Evolutionary conservation across 1,284 basidiomycete genomes (phyloP).

Genomic region (Microstroma glucosiphilum): DNA sequence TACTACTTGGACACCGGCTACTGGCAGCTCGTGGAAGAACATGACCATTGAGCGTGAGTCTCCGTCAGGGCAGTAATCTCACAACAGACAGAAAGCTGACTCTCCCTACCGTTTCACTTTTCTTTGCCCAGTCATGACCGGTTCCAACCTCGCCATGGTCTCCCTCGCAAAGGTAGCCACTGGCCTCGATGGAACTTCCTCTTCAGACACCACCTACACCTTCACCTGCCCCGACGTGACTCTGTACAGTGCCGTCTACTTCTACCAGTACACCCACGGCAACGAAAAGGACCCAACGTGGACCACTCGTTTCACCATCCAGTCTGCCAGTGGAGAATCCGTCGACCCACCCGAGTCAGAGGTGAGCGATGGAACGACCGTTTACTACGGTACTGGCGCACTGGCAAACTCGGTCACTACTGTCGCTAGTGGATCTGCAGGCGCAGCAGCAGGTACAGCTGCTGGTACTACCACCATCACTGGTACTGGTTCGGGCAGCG

Average conservation of each 20-base stretch:
- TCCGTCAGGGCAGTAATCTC: background rate
- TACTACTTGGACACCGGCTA: conserved; percentile 11
- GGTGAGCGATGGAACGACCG: conserved; percentile 58
- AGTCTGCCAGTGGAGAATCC: conserved; percentile 56
- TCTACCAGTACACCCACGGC: conserved; percentile 44
- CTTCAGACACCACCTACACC: conserved; percentile 53
- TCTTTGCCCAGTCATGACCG: conserved; percentile 61
- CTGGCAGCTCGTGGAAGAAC: conserved; percentile 13
- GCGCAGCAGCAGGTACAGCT: too few relatives aligned
- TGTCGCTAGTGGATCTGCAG: background rate
- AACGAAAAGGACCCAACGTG: conserved; percentile 56
- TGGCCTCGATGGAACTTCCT: conserved; percentile 60
- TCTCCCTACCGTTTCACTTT: background rate
- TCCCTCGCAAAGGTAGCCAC: conserved; percentile 63
- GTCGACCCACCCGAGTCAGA: conserved; percentile 56
- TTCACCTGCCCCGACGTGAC: conserved; percentile 70
- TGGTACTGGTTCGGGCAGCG: too few relatives aligned
- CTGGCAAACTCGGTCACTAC: conserved; percentile 54
- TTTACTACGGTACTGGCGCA: conserved; percentile 66
- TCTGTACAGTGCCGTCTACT: conserved; percentile 50
- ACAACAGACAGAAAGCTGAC: background rate
- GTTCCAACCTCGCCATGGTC: conserved; percentile 66
- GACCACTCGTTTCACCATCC: conserved; percentile 76
- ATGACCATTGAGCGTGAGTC: conserved; percentile 12
- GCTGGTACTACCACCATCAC: too few relatives aligned